Percentiles rank a stretch among this genome's conserved stretches.
These are phyloP conservation scores for Clarireedia monteithiana DNA, from an alignment of 2,329 filamentous ascomycete species.

Conservation along the genomic window DNA sequence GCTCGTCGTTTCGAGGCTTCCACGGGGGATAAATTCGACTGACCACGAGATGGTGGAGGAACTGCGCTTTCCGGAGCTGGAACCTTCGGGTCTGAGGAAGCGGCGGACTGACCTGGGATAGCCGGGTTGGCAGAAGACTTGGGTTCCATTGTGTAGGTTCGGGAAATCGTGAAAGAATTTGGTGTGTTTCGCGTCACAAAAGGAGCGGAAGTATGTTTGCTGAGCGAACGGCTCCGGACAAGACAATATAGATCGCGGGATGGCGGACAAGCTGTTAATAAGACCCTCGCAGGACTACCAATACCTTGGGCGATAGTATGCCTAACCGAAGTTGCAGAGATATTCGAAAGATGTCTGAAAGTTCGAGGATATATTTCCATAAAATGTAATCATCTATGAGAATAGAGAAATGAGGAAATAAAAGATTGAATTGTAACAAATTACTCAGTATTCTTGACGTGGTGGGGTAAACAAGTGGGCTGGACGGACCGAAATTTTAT, in stretches of 20 bases:
- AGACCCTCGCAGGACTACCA: background rate
- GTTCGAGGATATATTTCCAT: constrained; percentile 5
- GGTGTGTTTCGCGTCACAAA: background rate
- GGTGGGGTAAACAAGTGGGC: background rate
- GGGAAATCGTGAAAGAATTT: background rate
- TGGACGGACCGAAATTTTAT: too few relatives aligned
- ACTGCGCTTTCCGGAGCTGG: constrained; percentile 13
- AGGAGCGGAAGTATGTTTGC: background rate
- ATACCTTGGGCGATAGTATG: background rate
- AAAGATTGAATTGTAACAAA: background rate
- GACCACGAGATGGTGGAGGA: constrained; percentile 5
- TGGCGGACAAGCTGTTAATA: background rate
- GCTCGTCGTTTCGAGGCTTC: constrained; percentile 70
- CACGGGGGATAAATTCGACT: constrained; percentile 35
- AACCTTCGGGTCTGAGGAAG: constrained; percentile 11
- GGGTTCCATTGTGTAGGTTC: background rate
- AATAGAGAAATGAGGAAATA: background rate
- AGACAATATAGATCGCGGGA: background rate
- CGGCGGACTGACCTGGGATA: constrained; percentile 12
- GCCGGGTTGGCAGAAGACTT: constrained; percentile 7
- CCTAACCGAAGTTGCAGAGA: background rate
- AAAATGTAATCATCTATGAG: background rate
- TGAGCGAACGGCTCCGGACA: background rate
- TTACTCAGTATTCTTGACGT: background rate
- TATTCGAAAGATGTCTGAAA: background rate